A percentile compares a stretch with the other conserved stretches of the same genome.
phyloP scores from a whole-genome alignment of 306 rosid species.

The Begonia fuchsioides region DNA sequence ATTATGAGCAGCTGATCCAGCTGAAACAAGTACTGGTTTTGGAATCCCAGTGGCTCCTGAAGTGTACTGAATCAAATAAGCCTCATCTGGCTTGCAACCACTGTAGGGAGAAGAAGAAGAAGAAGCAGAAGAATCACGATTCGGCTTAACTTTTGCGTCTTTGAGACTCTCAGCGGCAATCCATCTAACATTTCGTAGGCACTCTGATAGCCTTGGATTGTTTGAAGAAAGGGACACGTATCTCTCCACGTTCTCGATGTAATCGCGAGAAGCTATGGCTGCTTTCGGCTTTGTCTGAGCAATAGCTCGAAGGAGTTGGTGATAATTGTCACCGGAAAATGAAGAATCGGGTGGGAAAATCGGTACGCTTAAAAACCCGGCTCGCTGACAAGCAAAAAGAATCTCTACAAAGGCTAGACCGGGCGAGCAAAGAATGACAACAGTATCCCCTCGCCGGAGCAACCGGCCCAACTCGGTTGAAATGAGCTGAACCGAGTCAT shows the following conservation, averaged over 20 bases:
- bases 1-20: conserved; percentile 71
- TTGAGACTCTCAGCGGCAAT: conserved; percentile 27
- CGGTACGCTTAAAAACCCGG: conserved; percentile 53
- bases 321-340: conserved; percentile 22
- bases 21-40: conserved; percentile 58
- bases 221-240: conserved; percentile 20
- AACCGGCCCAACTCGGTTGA: conserved; percentile 21
- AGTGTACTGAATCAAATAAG: conserved; percentile 66
- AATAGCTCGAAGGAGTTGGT: conserved; percentile 37
- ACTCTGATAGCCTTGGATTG: conserved; percentile 17
- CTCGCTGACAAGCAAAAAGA: conserved; percentile 64
- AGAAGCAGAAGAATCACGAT: background rate
- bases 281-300: conserved; percentile 76
- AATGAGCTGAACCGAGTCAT: conserved; percentile 27
- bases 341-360: conserved; percentile 52
- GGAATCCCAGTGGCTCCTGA: conserved; percentile 69
- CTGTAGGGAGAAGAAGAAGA: conserved; percentile 13
- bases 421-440: conserved; percentile 46
- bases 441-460: conserved; percentile 35
- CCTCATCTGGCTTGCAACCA: conserved; percentile 41
- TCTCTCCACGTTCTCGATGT: conserved; percentile 20
- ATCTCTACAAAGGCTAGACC: conserved; percentile 53
- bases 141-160: background rate
- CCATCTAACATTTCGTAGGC: conserved; percentile 33
- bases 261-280: conserved; percentile 43